phyloP scores from a whole-genome alignment of 1,139 yeast genomes.

The Scheffersomyces parashehatae region DNA sequence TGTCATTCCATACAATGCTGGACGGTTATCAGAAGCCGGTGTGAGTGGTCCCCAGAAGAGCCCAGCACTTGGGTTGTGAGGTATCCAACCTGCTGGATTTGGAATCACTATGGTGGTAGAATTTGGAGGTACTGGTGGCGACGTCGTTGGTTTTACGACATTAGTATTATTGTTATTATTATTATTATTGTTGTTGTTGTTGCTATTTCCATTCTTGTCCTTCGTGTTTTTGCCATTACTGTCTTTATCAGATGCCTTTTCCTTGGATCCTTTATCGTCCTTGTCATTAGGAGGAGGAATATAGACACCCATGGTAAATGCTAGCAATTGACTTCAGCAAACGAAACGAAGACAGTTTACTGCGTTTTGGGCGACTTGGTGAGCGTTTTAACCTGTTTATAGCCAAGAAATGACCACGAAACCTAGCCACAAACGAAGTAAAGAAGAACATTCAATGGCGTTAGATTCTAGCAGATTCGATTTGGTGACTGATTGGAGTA shows the following conservation, averaged over 20 bases:
- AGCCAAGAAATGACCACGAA: no score
- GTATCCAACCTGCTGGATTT: slow-evolving; percentile 25
- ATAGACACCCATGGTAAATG: slow-evolving; percentile 15
- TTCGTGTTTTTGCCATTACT: background rate
- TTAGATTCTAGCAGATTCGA: no score
- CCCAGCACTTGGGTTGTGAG: slow-evolving; percentile 56
- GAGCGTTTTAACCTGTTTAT: no score
- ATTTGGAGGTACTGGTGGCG: slow-evolving; percentile 10
- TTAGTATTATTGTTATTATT: background rate
- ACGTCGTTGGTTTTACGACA: slow-evolving; percentile 3
- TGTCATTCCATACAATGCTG: slow-evolving; percentile 49
- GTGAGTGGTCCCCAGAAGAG: slow-evolving; percentile 65
- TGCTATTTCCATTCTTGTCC: background rate
- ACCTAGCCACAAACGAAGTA: no score
- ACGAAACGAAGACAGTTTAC: no score
- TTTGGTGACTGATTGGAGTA: no score
- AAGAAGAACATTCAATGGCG: no score
- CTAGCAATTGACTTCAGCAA: background rate
- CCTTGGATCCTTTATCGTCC: slow-evolving; percentile 15
- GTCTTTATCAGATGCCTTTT: background rate
- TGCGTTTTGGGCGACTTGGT: no score
- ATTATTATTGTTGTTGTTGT: slow-evolving; percentile 7
- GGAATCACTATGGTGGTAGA: slow-evolving; percentile 20
- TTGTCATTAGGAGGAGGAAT: slow-evolving; percentile 17
- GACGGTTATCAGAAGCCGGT: slow-evolving; percentile 59